Conservation (phyloP, 2,329 filamentous ascomycete genomes). For the Cercospora zeae-maydis region DNA sequence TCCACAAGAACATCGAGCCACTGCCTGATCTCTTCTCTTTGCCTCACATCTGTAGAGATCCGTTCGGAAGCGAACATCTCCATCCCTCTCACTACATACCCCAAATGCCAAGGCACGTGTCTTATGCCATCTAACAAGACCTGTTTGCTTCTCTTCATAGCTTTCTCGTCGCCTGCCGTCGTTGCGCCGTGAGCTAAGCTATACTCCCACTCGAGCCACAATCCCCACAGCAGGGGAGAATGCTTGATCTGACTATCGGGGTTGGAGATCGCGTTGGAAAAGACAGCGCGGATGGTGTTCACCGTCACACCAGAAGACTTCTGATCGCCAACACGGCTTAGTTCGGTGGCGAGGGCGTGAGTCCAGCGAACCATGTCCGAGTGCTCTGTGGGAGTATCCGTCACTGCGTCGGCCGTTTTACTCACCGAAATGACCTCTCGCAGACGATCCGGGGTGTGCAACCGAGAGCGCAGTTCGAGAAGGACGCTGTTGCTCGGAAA, state of each 20-base stretch:
- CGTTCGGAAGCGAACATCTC: constrained; percentile 29
- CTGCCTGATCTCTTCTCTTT: constrained; percentile 47
- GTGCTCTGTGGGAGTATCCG: constrained; percentile 19
- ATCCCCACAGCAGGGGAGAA: constrained; percentile 29
- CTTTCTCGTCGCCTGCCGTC: constrained; percentile 28
- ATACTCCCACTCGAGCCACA: constrained; percentile 32
- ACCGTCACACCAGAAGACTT: constrained; percentile 23
- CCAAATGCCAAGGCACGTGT: constrained; percentile 61
- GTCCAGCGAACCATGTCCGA: constrained; percentile 48
- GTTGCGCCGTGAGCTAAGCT: constrained; percentile 7
- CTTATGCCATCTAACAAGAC: constrained; percentile 56
- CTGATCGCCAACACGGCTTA: constrained; percentile 42
- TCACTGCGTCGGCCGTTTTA: constrained; percentile 30
- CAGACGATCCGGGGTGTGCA: constrained; percentile 72
- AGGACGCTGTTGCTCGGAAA: constrained; percentile 79
- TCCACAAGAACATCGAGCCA: constrained; percentile 57
- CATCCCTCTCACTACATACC: constrained; percentile 57
- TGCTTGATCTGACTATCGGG: constrained; percentile 37
- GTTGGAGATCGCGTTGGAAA: constrained; percentile 41
- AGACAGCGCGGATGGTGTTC: constrained; percentile 43
- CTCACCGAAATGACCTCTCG: constrained; percentile 57
- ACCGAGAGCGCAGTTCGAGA: constrained; percentile 67
- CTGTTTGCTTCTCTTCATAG: constrained; percentile 45
- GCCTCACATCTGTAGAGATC: background rate
- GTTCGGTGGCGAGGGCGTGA: constrained; percentile 56